Evolutionary conservation across 345 rosid species (phyloP), one percentile per base, ranked within the genome.

Genomic region (Odontarrhena argentea): DNA sequence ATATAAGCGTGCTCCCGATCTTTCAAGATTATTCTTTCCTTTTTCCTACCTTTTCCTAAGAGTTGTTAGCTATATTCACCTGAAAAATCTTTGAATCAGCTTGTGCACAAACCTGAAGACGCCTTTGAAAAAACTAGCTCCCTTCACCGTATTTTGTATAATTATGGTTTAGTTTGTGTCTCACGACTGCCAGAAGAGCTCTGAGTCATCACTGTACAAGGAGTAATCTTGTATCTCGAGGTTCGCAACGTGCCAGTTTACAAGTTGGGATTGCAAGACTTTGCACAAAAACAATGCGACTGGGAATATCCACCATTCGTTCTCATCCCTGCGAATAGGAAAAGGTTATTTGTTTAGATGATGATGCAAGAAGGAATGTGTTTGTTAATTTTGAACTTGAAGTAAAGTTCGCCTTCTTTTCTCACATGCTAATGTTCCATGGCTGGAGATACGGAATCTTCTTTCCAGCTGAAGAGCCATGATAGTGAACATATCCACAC

Each of bases 281-380:
- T 92, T 92, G 82, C 95, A 86, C 10, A 86, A 38, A 41, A 83
- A 32, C 76, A 89, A 76, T 48, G 95, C 96, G 3, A 80, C 78
- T 43, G 98, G 92, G 66, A 92, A 92, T 84, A 89, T 77, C 98
- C 98, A 92, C 98, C 96, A 92, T 72, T 86, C 98, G 34, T 92
- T 87, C 78, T 92, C 98, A 68, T 92, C 98, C 96, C 98, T 89
- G 67, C 76, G 66, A 53, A n/a, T 14, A 6, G 14, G 14, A 25
- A 60, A 15, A 3, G 2, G 14, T 22, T 26, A 34, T 46, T 22
- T 18, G 6, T 28, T 69, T 56, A 56, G 62, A 55, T 34, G 57
- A 13, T 68, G 66, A 26, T n/a, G 34, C 45, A 68, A 58, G 49
- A 48, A 52, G 2, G 12, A 63, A 69, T 37, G 41, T 54, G 50